Evolutionary conservation across 345 rosid genomes (phyloP), one percentile per base, ranked within the genome.

Genomic region (Gossypium thurberi): DNA sequence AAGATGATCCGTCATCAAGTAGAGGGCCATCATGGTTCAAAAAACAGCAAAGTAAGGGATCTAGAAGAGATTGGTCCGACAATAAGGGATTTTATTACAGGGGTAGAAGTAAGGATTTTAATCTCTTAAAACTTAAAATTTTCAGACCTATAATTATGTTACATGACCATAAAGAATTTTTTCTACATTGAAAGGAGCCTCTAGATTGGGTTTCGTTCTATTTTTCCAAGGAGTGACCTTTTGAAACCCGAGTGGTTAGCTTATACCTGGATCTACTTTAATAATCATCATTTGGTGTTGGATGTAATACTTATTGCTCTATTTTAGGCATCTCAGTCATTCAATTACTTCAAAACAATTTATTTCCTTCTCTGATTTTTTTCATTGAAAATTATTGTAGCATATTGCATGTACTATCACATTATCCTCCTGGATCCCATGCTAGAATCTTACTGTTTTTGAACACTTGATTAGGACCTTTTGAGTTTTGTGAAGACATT

Each of bases 1-100:
- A 89, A 52, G 85, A 81, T 47, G 83, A 82, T 71, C 81, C 87
- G 2, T 78, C 83, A 28, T 83, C 89, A 51, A 81, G 87, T 51
- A 78, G 81, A 75, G 85, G 75, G 13, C 55, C 79, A 53, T 87
- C 97, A 0, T 86, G 97, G 97, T 90, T 85, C 76, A 85, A 77
- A 75, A 85, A 82, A 18, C 80, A 86, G 26, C 81, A 80, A 68
- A 55, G 68, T 15, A 87, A 68, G 75, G 87, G 89, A 67, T 64
- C 88, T 12, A 81, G 79, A 78, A 82, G 74, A 25, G 80, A 79
- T 9, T 11, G 42, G 73, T 78, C 77, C 73, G 78, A 78, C 73
- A 86, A 80, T 79, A 78, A 78, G 60, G 83, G 85, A 68, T 58
- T 73, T 44, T 77, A 73, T 21, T 75, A 28, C 48, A 53, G 73